phyloP scores from a whole-genome alignment of 805 yeast species.

The Suhomyces faveliae region DNA sequence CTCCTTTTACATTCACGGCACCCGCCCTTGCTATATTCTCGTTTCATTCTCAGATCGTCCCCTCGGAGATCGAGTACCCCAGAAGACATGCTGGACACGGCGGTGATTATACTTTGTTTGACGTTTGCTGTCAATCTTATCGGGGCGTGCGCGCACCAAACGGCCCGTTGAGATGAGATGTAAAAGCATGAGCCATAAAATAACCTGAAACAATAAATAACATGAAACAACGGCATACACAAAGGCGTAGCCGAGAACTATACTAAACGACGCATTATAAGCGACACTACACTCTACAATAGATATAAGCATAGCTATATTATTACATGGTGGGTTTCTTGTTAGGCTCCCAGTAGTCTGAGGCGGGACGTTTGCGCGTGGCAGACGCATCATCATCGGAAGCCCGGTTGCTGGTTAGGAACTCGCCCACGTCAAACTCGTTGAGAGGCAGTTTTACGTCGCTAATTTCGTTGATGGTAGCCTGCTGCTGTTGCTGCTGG shows the following conservation, averaged over 20 bases:
- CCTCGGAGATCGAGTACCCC: slow-evolving; percentile 13
- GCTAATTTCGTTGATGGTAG: slow-evolving; percentile 12
- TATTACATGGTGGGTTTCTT: not conserved
- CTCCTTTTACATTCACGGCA: slow-evolving; percentile 44
- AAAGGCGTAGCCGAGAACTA: no score
- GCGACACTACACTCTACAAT: no score
- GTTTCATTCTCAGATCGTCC: slow-evolving; percentile 9
- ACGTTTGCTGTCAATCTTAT: not conserved
- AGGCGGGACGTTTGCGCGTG: not conserved
- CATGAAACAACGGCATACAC: no score
- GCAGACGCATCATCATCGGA: not conserved
- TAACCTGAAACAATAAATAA: no score
- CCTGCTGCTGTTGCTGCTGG: slow-evolving; percentile 15
- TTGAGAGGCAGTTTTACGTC: slow-evolving; percentile 13
- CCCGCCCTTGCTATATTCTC: slow-evolving; percentile 37
- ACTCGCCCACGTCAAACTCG: slow-evolving; percentile 48
- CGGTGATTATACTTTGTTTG: not conserved
- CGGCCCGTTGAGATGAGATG: no score
- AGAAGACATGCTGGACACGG: slow-evolving; percentile 10
- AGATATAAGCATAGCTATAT: no score
- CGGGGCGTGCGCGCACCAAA: slow-evolving; percentile 2
- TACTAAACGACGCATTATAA: no score
- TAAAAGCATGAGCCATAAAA: not conserved
- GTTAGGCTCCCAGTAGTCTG: slow-evolving; percentile 1
- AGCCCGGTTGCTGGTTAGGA: slow-evolving; percentile 42